These are phyloP conservation scores for Pyricularia pennisetigena DNA, from an alignment of 2,329 filamentous ascomycete species.

Conservation along the genomic window DNA sequence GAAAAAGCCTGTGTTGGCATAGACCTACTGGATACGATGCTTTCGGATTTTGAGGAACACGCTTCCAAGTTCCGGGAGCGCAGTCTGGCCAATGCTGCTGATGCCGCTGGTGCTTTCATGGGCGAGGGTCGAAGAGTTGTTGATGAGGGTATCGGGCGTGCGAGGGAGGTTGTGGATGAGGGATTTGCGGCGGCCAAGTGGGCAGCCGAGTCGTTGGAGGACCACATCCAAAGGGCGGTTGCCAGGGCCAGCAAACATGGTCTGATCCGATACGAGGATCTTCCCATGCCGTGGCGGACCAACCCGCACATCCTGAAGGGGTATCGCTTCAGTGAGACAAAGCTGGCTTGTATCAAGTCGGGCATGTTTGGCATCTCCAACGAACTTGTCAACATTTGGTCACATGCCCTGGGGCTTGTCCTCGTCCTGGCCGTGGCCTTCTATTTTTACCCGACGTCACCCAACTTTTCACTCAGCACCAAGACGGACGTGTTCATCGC, in stretches of 20 bases:
- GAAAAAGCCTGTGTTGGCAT: constrained; percentile 87
- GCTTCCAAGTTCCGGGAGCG: constrained; percentile 72
- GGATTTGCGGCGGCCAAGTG: constrained; percentile 74
- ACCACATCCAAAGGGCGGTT: constrained; percentile 75
- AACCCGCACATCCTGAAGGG: constrained; percentile 89
- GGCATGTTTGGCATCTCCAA: constrained; percentile 72
- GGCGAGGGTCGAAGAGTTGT: constrained; percentile 72
- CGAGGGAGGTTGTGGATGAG: constrained; percentile 68
- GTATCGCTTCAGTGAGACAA: constrained; percentile 89
- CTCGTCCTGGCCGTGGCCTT: constrained; percentile 83
- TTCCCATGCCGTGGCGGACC: constrained; percentile 85
- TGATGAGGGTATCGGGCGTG: constrained; percentile 67
- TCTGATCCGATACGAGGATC: constrained; percentile 78
- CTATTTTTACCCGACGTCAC: constrained; percentile 86
- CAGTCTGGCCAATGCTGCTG: constrained; percentile 56
- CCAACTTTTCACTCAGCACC: constrained; percentile 78
- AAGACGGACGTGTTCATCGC: constrained; percentile 86
- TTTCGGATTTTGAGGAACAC: constrained; percentile 75
- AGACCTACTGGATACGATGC: constrained; percentile 73
- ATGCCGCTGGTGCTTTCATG: constrained; percentile 61
- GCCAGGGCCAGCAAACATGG: constrained; percentile 66
- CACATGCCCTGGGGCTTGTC: constrained; percentile 80
- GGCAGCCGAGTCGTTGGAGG: constrained; percentile 72
- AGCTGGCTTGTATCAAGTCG: constrained; percentile 78
- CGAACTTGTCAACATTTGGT: constrained; percentile 97